Evolutionary conservation across 2,329 filamentous ascomycete genomes (phyloP).

Genomic region (Colletotrichum abscissum): DNA sequence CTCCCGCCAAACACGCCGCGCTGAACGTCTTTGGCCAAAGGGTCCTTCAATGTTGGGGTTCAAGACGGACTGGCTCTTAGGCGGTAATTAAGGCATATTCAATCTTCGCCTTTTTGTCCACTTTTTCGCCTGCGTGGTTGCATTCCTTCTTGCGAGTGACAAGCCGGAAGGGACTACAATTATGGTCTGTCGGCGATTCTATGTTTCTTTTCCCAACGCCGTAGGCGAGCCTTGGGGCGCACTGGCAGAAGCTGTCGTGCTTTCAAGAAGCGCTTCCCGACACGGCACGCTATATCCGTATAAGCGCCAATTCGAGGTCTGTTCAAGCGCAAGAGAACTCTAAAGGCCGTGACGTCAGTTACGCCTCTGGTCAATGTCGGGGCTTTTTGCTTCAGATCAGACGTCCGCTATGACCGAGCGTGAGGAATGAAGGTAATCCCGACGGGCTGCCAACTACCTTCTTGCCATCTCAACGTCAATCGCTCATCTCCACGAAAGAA

Average conservation of each 20-base stretch:
- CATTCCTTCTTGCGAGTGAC: neutral
- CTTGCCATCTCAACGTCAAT: neutral
- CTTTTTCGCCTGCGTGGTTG: neutral
- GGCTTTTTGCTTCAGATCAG: neutral
- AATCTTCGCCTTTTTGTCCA: neutral
- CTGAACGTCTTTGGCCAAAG: neutral
- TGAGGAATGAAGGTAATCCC: neutral
- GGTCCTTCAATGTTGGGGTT: neutral
- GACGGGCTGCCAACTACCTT: too few relatives aligned
- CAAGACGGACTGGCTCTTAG: neutral
- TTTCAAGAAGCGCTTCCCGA: neutral
- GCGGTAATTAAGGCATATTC: neutral
- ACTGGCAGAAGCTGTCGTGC: neutral
- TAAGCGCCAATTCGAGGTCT: neutral
- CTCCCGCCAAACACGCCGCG: neutral
- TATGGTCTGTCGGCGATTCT: neutral
- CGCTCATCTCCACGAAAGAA: too few relatives aligned
- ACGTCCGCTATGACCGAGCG: neutral
- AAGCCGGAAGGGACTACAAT: neutral
- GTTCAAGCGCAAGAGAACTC: neutral
- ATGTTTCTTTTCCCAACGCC: too few relatives aligned
- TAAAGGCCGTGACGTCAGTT: neutral
- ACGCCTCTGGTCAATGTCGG: too few relatives aligned
- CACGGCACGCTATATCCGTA: neutral
- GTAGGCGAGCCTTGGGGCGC: neutral